Evolutionary conservation across 148 eudicot genomes (phyloP), one percentile per base, ranked within the genome.

Genomic region (Vaccinium vitisidaea): DNA sequence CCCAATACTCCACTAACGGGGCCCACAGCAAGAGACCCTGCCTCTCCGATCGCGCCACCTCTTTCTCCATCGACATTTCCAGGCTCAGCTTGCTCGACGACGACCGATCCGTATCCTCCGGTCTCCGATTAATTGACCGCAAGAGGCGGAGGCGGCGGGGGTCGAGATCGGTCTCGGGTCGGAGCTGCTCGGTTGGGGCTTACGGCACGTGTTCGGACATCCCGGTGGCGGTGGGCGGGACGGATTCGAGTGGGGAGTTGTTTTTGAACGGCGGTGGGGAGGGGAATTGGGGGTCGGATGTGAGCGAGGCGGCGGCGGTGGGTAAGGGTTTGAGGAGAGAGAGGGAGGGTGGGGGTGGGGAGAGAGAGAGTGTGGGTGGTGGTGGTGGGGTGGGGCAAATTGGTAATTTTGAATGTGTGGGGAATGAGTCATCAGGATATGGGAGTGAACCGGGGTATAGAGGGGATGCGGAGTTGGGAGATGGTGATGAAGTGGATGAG

Each of bases 181-280:
- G 91, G 83, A 94, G 97, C 67, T 90, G 98, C 70, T 92, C 94
- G 11, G 90, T 93, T 16, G 94, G 91, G 81, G 93, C 94, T 5
- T 83, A 88, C 32, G 96, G 92, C 0, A 91, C 98, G 18, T 93
- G 97, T 50, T 95, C 98, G n/a, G 98, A 95, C 85, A 92, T 94
- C 50, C 90, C 92, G 85, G 84, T 94, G 91, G 92, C 92, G 79
- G 87, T 88, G 2, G 94, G 94, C 82, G 94, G 94, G 83, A 95
- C 98, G 36, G 98, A 95, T 84, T 95, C 98, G 82, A 95, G 97
- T 56, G 98, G 98, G 73, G 98, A 95, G 88, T 65, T 95, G 89
- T 95, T 93, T 86, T 85, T 88, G 75, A 88, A 90, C 52, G 71
- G 71, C 1, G 71, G 71, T 3, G 93, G 93, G 83, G 92, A 88